Evolutionary conservation across 345 rosid species (phyloP), one percentile per base, ranked within the genome.

Genomic region (Clarkia xantiana): DNA sequence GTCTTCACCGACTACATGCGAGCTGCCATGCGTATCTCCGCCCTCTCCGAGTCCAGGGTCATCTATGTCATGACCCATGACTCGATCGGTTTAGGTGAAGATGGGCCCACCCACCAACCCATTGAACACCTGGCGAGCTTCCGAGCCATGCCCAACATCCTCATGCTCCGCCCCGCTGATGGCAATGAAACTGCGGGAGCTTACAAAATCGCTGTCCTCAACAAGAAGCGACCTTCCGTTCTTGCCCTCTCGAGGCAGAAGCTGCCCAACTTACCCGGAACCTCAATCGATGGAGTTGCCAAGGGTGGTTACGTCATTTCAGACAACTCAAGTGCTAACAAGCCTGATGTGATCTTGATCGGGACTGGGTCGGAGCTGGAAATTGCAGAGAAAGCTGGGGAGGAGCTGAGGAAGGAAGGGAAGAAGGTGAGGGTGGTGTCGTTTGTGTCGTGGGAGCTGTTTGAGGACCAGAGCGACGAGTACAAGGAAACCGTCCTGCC

Each of bases 1-100:
- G 99, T 93, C 48, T 93, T 93, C 83, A 87, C 99, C 6, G 99
- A 93, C 69, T 93, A 93, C 95, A 87, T 93, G 99, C 84, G 99
- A 66, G 97, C 79, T 54, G 95, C 99, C 40, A 93, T 93, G 7
- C 78, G 99, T 63, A 76, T 93, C 54, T 84, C 99, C 14, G 94
- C 99, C 54, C 66, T 93, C 71, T 55, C 54, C 43, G 82, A 87
- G 68, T 80, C 97, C 48, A 80, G 99, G 45, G 99, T 87, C 47
- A 84, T 93, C 61, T 93, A 93, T 46, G 91, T 93, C 14, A 93
- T 93, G 99, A 93, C 99, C 59, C 99, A 93, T 29, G 99, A 93
- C 53, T 93, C 99, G 9, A 93, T 93, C 62, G 99, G 99, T 64
- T 94, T 93, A 10, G 99, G 99, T 51, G 99, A 93, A 66, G 99